Conservation (phyloP, 2,329 filamentous ascomycete genomes). For the Monosporascus sp. region DNA sequence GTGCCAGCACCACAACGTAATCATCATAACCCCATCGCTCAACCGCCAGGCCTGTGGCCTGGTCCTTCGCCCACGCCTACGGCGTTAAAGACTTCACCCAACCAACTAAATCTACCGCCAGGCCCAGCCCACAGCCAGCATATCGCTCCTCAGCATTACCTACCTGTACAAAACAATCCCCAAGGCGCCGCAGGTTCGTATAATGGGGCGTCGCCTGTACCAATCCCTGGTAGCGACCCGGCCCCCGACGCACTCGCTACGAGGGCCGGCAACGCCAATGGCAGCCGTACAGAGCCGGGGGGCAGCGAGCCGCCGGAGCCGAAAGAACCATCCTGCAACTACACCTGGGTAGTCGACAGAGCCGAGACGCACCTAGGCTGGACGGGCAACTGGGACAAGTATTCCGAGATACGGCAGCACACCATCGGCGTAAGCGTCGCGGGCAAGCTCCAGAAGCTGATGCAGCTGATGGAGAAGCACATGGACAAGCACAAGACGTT, state of each 20-base stretch:
- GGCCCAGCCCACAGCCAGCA: background rate
- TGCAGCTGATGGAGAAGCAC: slow-evolving; percentile 9
- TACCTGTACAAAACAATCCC: background rate
- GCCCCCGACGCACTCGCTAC: too few relatives aligned
- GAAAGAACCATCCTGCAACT: slow-evolving; percentile 9
- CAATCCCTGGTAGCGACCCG: background rate
- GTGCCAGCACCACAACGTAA: background rate
- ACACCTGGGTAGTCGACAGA: slow-evolving; percentile 10
- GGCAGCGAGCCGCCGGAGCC: slow-evolving; percentile 2
- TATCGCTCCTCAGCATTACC: background rate
- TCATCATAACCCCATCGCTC: background rate
- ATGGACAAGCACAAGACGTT: slow-evolving; percentile 10
- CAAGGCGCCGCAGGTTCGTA: background rate
- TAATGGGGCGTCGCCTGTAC: too few relatives aligned
- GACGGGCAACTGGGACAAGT: slow-evolving; percentile 11
- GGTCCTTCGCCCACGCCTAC: too few relatives aligned
- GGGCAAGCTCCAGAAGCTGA: slow-evolving; percentile 11
- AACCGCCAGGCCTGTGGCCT: background rate
- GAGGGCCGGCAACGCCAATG: background rate
- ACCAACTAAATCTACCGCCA: background rate
- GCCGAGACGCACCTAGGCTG: slow-evolving; percentile 13
- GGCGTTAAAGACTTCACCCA: too few relatives aligned
- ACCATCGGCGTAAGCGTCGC: slow-evolving; percentile 7
- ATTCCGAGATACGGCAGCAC: slow-evolving; percentile 6
- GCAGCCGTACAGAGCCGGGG: background rate